These are phyloP conservation scores for Cryptococcus sp. DNA, from an alignment of 1,284 basidiomycete genomes.

Conservation along the genomic window DNA sequence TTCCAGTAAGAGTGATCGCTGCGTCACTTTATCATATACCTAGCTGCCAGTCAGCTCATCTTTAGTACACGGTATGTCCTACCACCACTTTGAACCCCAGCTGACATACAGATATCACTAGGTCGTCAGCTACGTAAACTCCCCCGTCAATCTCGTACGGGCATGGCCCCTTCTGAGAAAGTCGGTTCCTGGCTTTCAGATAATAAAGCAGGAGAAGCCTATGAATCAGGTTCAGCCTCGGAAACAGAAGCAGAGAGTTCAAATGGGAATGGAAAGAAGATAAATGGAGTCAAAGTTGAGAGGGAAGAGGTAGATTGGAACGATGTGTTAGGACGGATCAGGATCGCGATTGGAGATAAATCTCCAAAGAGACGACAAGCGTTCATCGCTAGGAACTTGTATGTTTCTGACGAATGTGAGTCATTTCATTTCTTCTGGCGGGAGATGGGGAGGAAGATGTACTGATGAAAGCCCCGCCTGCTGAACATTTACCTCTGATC, in stretches of 20 bases:
- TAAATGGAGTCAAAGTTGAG: conserved; percentile 2
- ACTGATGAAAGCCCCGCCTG: conserved; percentile 23
- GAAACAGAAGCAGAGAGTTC: conserved; percentile 3
- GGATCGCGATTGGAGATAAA: conserved; percentile 25
- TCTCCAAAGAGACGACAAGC: conserved; percentile 34
- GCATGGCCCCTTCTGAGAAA: conserved; percentile 40
- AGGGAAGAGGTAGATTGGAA: conserved; percentile 37
- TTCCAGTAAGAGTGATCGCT: too few relatives aligned
- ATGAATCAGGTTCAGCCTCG: conserved; percentile 32
- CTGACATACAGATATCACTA: too few relatives aligned
- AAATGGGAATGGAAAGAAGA: neutral
- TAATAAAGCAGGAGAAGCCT: conserved; percentile 27
- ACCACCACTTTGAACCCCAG: too few relatives aligned
- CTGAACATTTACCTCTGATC: conserved; percentile 18
- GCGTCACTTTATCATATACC: too few relatives aligned
- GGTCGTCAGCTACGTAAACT: too few relatives aligned
- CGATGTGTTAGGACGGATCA: conserved; percentile 23
- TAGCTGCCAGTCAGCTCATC: too few relatives aligned
- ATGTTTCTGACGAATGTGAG: conserved; percentile 36
- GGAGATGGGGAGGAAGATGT: neutral
- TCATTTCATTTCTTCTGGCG: neutral
- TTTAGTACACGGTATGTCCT: too few relatives aligned
- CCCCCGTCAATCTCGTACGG: conserved; percentile 1
- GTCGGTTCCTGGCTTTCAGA: conserved; percentile 44
- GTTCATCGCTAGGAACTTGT: conserved; percentile 33